Evolutionary conservation across 1,284 basidiomycete genomes (phyloP).

Genomic region (Boletus semigastroideus): DNA sequence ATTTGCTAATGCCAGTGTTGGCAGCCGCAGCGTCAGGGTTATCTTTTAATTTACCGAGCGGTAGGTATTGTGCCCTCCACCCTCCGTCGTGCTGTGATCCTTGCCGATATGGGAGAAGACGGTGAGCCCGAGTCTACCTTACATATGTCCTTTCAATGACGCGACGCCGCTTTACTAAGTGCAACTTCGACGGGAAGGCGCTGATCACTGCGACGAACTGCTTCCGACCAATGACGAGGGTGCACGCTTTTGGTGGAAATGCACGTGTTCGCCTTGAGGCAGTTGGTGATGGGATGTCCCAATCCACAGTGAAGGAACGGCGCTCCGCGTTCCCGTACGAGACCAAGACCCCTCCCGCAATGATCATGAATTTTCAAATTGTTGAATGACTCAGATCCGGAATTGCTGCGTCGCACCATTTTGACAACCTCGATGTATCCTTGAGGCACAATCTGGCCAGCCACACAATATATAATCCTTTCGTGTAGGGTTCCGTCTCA

Average conservation of each 20-base stretch:
- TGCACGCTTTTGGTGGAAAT: not conserved
- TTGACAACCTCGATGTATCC: conserved; percentile 26
- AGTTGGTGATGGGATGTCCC: not conserved
- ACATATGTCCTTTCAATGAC: not conserved
- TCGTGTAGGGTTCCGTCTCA: conserved; percentile 19
- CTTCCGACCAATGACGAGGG: conserved; percentile 1
- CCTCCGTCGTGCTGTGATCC: not conserved
- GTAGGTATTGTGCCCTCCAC: not conserved
- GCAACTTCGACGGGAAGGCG: conserved; percentile 12
- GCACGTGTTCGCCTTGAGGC: conserved; percentile 28
- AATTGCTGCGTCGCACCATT: conserved; percentile 12
- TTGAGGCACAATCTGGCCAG: conserved; percentile 28
- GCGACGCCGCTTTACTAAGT: conserved; percentile 4
- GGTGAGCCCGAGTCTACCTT: not conserved
- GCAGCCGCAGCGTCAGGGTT: conserved; percentile 2
- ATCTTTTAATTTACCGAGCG: not conserved
- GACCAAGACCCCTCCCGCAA: not conserved
- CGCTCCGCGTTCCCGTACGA: conserved; percentile 23
- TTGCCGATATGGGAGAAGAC: not conserved
- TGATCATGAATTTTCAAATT: conserved; percentile 27
- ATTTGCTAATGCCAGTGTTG: conserved; percentile 19
- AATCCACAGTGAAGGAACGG: conserved; percentile 12
- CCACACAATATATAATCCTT: conserved; percentile 11
- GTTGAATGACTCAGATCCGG: conserved; percentile 13
- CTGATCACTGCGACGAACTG: not conserved